These are phyloP conservation scores for Fusarium nodosum DNA, from an alignment of 2,329 filamentous ascomycete genomes.

Conservation along the genomic window DNA sequence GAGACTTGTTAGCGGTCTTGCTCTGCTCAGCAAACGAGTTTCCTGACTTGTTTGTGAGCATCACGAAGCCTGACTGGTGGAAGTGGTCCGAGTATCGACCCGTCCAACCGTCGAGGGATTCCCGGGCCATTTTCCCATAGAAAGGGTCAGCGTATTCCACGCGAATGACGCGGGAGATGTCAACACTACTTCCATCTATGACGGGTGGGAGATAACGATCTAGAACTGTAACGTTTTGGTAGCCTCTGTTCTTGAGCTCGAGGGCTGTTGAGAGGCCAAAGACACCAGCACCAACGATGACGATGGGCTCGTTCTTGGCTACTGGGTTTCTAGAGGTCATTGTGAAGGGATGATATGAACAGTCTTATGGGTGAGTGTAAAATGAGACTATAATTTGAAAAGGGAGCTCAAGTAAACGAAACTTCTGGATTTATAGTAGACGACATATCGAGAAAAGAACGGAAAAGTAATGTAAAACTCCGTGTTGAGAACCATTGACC, in stretches of 20 bases:
- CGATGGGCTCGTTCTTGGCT: slow-evolving; percentile 48
- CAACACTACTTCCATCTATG: slow-evolving; percentile 57
- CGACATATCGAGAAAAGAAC: background rate
- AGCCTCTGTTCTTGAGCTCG: slow-evolving; percentile 60
- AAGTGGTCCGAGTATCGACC: slow-evolving; percentile 50
- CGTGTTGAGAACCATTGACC: slow-evolving; percentile 28
- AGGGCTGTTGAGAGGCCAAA: slow-evolving; percentile 66
- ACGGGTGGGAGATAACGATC: slow-evolving; percentile 58
- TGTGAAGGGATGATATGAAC: background rate
- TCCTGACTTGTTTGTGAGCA: slow-evolving; percentile 43
- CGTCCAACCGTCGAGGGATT: slow-evolving; percentile 50
- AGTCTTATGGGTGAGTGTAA: background rate
- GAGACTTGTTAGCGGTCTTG: slow-evolving; percentile 21
- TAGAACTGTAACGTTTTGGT: slow-evolving; percentile 62
- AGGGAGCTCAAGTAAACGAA: background rate
- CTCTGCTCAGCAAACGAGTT: slow-evolving; percentile 45
- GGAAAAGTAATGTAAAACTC: slow-evolving; percentile 32
- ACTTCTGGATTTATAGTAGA: background rate
- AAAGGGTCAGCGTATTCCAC: slow-evolving; percentile 74
- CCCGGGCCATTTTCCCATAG: slow-evolving; percentile 70
- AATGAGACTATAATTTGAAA: background rate
- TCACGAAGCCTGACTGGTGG: slow-evolving; percentile 52
- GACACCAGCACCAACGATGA: slow-evolving; percentile 62
- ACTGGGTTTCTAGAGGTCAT: slow-evolving; percentile 41
- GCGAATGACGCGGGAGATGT: slow-evolving; percentile 58